Base-by-base conservation (phyloP, 352 stramenopile genomes). In the Globisporangium solare region DNA sequence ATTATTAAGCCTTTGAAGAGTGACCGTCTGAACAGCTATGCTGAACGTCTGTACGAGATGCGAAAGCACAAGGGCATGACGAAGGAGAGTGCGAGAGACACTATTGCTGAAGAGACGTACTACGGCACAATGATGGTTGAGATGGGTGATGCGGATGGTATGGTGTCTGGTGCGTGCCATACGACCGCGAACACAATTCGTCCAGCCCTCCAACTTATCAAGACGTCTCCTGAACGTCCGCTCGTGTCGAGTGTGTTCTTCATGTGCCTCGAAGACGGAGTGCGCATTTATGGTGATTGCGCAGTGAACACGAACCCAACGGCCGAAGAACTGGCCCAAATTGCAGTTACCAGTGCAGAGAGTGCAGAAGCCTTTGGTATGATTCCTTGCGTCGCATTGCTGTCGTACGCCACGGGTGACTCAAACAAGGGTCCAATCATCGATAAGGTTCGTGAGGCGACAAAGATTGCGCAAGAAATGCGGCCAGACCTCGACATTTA, bases 61-160 rank as follows among this genome's bases (percentile, higher is more conserved):
- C 79, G 87, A 21, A 93, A 94, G 63, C 70, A 92, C 67, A 96
- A 96, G 61, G 85, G 84, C 5, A 70, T 94, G 31, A 89, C 79
- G 0, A 56, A 21, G 2, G 74, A 89, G 39, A 50, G 71, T 1
- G 80, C 83, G 8, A 70, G 68, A 6, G 83, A 92, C 48, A 72
- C 74, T 1, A 63, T 82, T 3, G 59, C 78, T 1, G 83, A 94
- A 45, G 73, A 90, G 50, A 94, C 83, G 53, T 90, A 81, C 63
- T 93, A 93, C 45, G 87, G 79, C 20, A 94, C 85, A 3, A 79
- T 96, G 65, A 95, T 96, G 83, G 74, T 96, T 7, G 75, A 92
- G 42, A 60, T 79, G 42, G 82, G 80, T 15, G 72, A 90, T 48
- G 87, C 82, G 0, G 85, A 96, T 58, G 86, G 86, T 37, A 90